Base-by-base conservation (phyloP, 2,329 filamentous ascomycete species). In the Aspergillus eucalypticola region DNA sequence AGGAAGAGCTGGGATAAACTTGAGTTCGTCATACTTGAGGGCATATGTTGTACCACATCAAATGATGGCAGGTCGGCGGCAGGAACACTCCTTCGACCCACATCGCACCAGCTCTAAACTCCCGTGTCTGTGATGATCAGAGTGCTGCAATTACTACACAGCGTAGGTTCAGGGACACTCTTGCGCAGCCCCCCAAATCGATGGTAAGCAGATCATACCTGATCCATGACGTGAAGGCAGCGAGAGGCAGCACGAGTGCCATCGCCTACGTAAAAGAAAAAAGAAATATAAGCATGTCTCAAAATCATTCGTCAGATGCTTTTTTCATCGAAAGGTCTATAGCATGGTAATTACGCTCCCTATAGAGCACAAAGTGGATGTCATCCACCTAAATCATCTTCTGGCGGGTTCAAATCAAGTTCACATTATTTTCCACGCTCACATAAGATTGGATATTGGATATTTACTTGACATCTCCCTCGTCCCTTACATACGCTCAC, bases 401-500 rank as follows among this genome's bases (percentile, higher is more conserved):
- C 32, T 35, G 32, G 32, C 32, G 11, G 50, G 46, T 35, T 59
- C 42, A 29, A 59, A 58, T 58, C 58, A 39, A 39, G 50, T 27
- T 32, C 42, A 56, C 38, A 51, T 60, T 48, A 55, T 46, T 32
- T 29, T 44, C 39, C 53, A 13, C 42, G 27, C 42, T 44, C 25
- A 27, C 46, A 41, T 54, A 27, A 41, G 29, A 44, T 38, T 42
- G 32, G 39, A 41, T 41, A 44, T 38, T 42, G 32, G 39, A 39
- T 39, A 53, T 42, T 52, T 51, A 21, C 32, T 60, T 39, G 32
- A 44, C 10, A 52, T 35, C 3, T 44, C 29, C 19, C 42, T 42
- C 59, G 23, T 29, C n/a, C 53, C 48, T 81, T 80, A 91, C 83
- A 90, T 88, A 69, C 90, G 86, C 77, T 94, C 90, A 64, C 92